phyloP scores from a whole-genome alignment of 1,139 yeast species.

The Wickerhamomyces sp. region DNA sequence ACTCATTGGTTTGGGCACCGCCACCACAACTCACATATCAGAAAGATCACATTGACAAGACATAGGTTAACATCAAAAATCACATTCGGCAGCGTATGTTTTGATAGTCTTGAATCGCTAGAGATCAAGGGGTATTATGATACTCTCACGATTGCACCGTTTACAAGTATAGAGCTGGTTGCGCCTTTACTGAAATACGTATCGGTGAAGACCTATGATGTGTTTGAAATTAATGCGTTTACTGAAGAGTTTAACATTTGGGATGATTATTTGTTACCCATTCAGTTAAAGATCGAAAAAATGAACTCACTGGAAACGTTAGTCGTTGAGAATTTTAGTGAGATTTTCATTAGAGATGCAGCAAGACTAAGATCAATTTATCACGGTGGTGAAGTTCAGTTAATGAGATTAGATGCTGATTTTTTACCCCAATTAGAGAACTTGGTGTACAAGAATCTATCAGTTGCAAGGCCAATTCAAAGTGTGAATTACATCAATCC shows the following conservation, averaged over 20 bases:
- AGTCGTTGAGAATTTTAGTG: slow-evolving; percentile 1
- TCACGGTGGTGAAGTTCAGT: slow-evolving; percentile 7
- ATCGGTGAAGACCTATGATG: slow-evolving; percentile 4
- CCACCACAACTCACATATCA: too few relatives aligned
- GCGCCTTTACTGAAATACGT: slow-evolving; percentile 3
- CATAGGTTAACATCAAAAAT: too few relatives aligned
- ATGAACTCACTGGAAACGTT: slow-evolving; percentile 1
- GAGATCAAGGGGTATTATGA: too few relatives aligned
- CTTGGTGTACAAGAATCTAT: slow-evolving; percentile 5
- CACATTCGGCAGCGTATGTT: too few relatives aligned
- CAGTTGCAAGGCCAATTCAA: slow-evolving; percentile 5
- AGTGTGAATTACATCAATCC: slow-evolving; percentile 7
- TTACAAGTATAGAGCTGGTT: neutral
- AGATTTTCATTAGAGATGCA: slow-evolving; percentile 2
- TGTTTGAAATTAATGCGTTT: slow-evolving; percentile 2
- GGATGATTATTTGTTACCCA: slow-evolving; percentile 4
- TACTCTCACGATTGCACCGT: too few relatives aligned
- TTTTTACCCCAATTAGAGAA: slow-evolving; percentile 4
- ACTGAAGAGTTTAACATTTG: slow-evolving; percentile 3
- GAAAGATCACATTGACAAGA: too few relatives aligned
- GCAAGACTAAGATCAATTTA: slow-evolving; percentile 1
- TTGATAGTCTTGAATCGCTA: too few relatives aligned
- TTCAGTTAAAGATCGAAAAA: slow-evolving; percentile 2
- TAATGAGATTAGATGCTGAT: slow-evolving; percentile 7
- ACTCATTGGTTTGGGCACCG: too few relatives aligned